A percentile compares a stretch with the other conserved stretches of the same genome.
phyloP scores from a whole-genome alignment of 2,329 filamentous ascomycete species.

The Fusarium euwallaceae region DNA sequence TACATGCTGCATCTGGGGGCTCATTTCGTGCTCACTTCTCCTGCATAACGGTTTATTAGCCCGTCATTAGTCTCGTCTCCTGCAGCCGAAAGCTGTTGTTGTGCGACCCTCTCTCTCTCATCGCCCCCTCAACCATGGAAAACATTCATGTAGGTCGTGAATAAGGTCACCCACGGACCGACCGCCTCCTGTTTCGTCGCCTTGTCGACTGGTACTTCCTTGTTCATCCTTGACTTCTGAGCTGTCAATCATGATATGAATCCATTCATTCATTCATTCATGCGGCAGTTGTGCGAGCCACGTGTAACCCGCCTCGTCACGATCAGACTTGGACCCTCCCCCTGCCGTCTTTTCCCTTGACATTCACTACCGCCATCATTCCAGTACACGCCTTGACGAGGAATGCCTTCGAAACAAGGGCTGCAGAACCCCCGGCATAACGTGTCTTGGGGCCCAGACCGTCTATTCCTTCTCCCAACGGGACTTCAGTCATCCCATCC shows the following conservation, averaged over 20 bases:
- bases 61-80: conserved; percentile 1
- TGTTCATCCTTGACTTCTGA: background rate
- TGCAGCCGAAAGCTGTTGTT: conserved; percentile 1
- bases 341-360: conserved; percentile 24
- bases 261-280: background rate
- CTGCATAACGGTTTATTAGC: conserved; percentile 11
- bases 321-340: background rate
- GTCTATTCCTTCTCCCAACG: background rate
- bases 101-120: background rate
- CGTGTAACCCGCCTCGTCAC: conserved; percentile 20
- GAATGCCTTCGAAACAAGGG: conserved; percentile 38
- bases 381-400: conserved; percentile 12
- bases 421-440: conserved; percentile 16
- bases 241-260: conserved; percentile 7
- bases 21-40: conserved; percentile 4
- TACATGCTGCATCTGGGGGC: background rate
- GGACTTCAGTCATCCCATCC: background rate
- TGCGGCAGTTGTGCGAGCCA: conserved; percentile 22
- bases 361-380: conserved; percentile 27
- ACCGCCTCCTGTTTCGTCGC: background rate
- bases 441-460: conserved; percentile 5
- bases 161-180: background rate
- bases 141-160: conserved; percentile 1
- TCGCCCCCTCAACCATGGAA: background rate
- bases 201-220: background rate